Evolutionary conservation across 495 filamentous ascomycete genomes (phyloP).

Genomic region (Hypoxylon fragiforme): DNA sequence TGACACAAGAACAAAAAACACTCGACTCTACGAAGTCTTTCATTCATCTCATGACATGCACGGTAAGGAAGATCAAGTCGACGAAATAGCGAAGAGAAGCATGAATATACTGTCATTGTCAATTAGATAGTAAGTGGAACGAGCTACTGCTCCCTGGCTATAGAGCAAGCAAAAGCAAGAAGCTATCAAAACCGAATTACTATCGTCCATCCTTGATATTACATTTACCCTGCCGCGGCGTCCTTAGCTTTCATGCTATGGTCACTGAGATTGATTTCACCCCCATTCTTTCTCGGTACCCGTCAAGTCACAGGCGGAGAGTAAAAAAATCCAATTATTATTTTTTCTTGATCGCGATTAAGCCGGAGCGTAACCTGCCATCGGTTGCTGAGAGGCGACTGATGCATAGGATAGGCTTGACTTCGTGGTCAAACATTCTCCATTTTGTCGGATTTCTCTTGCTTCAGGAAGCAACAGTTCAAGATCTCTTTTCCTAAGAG

Average conservation of each 20-base stretch:
- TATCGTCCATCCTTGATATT: background rate
- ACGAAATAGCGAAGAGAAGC: no score
- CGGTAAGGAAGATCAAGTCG: no score
- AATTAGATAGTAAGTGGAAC: no score
- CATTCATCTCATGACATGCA: no score
- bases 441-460: background rate
- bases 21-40: no score
- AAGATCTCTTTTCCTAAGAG: no score
- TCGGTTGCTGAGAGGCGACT: slow-evolving; percentile 73
- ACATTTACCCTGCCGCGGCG: slow-evolving; percentile 36
- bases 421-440: slow-evolving; percentile 75
- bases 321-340: slow-evolving; percentile 38
- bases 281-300: slow-evolving; percentile 50
- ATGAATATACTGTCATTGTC: no score
- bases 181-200: no score
- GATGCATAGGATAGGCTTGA: slow-evolving; percentile 89
- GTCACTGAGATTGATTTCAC: slow-evolving; percentile 51
- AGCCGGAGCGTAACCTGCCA: slow-evolving; percentile 81
- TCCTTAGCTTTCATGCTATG: slow-evolving; percentile 42
- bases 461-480: no score
- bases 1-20: no score
- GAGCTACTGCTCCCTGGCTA: no score
- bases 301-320: slow-evolving; percentile 51
- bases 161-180: no score
- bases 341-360: slow-evolving; percentile 81